Base-by-base conservation (phyloP, 208 protist species). In the Strigomonas culicis region DNA sequence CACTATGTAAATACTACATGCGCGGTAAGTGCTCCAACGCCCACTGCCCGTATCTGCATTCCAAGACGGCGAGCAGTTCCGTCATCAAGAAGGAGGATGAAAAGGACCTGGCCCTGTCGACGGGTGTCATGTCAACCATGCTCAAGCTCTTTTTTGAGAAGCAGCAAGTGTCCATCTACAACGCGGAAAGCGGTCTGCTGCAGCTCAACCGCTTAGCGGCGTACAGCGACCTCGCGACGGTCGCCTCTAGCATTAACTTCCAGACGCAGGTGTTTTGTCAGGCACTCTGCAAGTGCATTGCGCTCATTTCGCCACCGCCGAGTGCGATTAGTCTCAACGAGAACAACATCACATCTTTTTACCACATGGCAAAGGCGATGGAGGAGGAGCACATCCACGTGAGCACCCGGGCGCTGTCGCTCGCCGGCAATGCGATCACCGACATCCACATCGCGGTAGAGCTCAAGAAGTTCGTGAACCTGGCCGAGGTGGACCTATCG, bases 71-170 rank as follows among this genome's bases (percentile, higher is more conserved):
- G 11, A 36, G 56, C 43, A 77, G 72, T 22, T 64, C 60, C 4
- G 30, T 60, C 2, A 49, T 61, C 19, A 46, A 59, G 32, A 70
- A 74, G 22, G 77, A 44, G 6, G 41, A 36, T 44, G 60, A 59
- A 34, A 70, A 74, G 19, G 77, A 44, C 10, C 24, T 25, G 39
- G 55, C 59, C 0, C 32, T 52, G 7, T 43, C 63, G 1, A 58
- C 69, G 4, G 80, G 80, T 43, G 57, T 96, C 4, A 66, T 93
- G 39, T 77, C 70, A 1, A 88, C 87, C 11, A 84, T 96, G 83
- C 70, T 96, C 61, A 90, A 82, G 64, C 81, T 96, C 10, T 87
- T 96, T 32, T 93, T 96, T 72, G 84, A 96, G 63, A 96, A 96
- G 72, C 82, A 93, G 59, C 75, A 83, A 58, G 36, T 67, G 21